phyloP scores from a whole-genome alignment of 2,329 filamentous ascomycete species.

The Cladophialophora psammophila region DNA sequence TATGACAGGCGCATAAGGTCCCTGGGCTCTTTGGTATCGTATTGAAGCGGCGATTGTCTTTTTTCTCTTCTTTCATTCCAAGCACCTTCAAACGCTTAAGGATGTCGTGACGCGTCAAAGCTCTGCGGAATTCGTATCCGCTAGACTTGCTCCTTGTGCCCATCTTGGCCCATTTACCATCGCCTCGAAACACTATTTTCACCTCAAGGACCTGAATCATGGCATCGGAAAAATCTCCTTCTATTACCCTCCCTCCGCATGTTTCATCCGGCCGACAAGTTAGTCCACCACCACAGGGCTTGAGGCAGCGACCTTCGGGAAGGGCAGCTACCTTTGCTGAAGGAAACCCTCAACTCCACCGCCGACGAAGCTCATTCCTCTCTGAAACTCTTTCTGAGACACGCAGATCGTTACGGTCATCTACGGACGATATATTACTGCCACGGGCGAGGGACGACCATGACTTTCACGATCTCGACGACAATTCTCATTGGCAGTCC shows the following conservation, averaged over 20 bases:
- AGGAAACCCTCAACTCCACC: slow-evolving; percentile 41
- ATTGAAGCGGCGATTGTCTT: not conserved
- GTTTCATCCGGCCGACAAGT: slow-evolving; percentile 28
- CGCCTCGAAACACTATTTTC: not conserved
- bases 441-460: slow-evolving; percentile 56
- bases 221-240: slow-evolving; percentile 29
- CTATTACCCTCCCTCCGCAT: slow-evolving; percentile 21
- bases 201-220: slow-evolving; percentile 9
- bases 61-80: not conserved
- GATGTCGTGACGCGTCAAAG: slow-evolving; percentile 3
- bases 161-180: not conserved
- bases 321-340: slow-evolving; percentile 50
- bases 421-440: slow-evolving; percentile 73
- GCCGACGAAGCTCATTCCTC: slow-evolving; percentile 77
- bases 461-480: slow-evolving; percentile 52
- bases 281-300: slow-evolving; percentile 40
- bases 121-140: slow-evolving; percentile 2
- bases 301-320: slow-evolving; percentile 48
- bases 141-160: not conserved
- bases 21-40: not conserved
- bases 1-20: not conserved
- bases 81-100: not conserved
- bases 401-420: slow-evolving; percentile 67
- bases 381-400: slow-evolving; percentile 77
- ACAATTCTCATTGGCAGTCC: slow-evolving; percentile 76